Percentiles rank a stretch among this genome's conserved stretches.
Conservation (phyloP, 345 rosid genomes). For the Erucastrum elatum region DNA sequence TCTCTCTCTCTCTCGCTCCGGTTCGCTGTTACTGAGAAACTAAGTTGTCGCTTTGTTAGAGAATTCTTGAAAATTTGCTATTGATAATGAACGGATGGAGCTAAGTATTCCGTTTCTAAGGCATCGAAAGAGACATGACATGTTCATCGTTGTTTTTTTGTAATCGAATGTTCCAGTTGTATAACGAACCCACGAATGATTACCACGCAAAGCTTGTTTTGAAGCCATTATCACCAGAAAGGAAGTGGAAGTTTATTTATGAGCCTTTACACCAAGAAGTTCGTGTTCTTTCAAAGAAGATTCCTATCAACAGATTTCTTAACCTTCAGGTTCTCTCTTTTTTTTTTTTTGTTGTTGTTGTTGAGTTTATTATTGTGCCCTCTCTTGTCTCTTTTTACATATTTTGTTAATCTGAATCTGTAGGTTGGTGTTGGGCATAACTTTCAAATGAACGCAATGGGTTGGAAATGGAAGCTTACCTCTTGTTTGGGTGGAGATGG, state of each 20-base stretch:
- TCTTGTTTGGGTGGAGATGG: conserved; percentile 91
- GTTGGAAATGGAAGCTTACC: conserved; percentile 92
- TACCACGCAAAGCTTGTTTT: conserved; percentile 79
- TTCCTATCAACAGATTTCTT: conserved; percentile 75
- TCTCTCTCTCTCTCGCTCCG: neutral
- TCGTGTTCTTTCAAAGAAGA: conserved; percentile 73
- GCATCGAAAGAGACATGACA: neutral
- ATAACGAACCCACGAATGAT: conserved; percentile 81
- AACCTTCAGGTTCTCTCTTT: conserved; percentile 67
- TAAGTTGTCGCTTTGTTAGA: neutral
- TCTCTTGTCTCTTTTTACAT: neutral
- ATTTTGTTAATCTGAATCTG: neutral
- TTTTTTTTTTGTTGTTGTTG: neutral
- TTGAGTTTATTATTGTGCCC: neutral
- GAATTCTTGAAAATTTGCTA: neutral
- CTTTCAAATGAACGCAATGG: conserved; percentile 69
- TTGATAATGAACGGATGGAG: neutral
- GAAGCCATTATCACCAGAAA: conserved; percentile 73
- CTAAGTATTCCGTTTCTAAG: neutral
- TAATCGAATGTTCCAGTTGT: conserved; percentile 47
- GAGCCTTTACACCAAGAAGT: conserved; percentile 78
- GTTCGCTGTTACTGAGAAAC: neutral
- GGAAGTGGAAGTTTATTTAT: conserved; percentile 74
- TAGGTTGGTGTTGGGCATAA: conserved; percentile 89
- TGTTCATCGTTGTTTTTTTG: neutral